Conservation (phyloP, 2,329 filamentous ascomycete genomes). For the Ophiostoma pallidulum region DNA sequence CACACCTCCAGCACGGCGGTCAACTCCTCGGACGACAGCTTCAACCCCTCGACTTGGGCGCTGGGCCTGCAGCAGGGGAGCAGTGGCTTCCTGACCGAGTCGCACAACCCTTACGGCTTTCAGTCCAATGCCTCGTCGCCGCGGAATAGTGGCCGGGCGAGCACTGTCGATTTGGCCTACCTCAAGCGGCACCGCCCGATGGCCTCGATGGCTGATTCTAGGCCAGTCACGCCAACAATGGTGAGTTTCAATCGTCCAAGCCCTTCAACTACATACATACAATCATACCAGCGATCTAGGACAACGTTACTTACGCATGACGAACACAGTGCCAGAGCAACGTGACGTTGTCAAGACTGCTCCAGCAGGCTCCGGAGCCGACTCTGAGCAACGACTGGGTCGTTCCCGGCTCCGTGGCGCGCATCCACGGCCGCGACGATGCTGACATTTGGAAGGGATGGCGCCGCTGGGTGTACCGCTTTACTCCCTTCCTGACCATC, state of each 20-base stretch:
- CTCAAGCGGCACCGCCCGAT: slow-evolving; percentile 12
- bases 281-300: too few relatives aligned
- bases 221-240: slow-evolving; percentile 8
- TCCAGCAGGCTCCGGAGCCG: slow-evolving; percentile 24
- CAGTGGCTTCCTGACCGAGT: slow-evolving; percentile 15
- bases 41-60: slow-evolving; percentile 9
- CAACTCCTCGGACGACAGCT: slow-evolving; percentile 13
- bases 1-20: slow-evolving; percentile 15
- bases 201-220: slow-evolving; percentile 12
- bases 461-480: slow-evolving; percentile 30
- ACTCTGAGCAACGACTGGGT: slow-evolving; percentile 25
- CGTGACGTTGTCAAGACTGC: slow-evolving; percentile 31
- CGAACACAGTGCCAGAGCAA: slow-evolving; percentile 31
- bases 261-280: too few relatives aligned
- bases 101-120: slow-evolving; percentile 10
- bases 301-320: too few relatives aligned
- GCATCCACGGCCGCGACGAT: slow-evolving; percentile 36
- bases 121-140: slow-evolving; percentile 14
- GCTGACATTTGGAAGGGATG: slow-evolving; percentile 36
- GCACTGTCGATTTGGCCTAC: slow-evolving; percentile 14
- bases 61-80: slow-evolving; percentile 5
- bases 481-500: slow-evolving; percentile 32
- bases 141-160: slow-evolving; percentile 15
- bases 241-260: background rate
- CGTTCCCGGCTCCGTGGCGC: slow-evolving; percentile 27